Evolutionary conservation across 805 yeast species (phyloP).

Genomic region (Starmerella bombi): DNA sequence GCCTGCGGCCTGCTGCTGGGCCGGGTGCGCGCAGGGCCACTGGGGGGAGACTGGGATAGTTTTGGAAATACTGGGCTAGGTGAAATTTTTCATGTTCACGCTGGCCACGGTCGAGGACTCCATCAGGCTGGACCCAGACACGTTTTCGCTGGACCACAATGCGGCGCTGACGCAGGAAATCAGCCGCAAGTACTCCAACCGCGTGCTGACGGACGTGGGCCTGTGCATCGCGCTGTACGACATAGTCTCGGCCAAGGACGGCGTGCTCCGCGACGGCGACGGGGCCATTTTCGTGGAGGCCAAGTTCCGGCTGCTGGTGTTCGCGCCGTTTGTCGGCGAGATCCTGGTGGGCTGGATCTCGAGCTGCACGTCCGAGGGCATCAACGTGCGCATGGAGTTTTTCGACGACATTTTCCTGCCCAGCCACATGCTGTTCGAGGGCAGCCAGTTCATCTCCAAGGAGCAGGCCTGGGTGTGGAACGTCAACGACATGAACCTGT

Average conservation of each 20-base stretch:
- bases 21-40: too few relatives aligned
- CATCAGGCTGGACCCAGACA: conserved; percentile 76
- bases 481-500: conserved; percentile 56
- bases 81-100: conserved; percentile 90
- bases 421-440: conserved; percentile 64
- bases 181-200: conserved; percentile 73
- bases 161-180: conserved; percentile 68
- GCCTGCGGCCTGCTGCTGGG: too few relatives aligned
- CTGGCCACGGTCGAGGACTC: conserved; percentile 70
- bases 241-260: conserved; percentile 67
- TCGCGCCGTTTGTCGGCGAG: conserved; percentile 93
- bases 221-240: conserved; percentile 79
- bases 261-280: conserved; percentile 84
- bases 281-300: conserved; percentile 71
- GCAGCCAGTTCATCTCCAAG: conserved; percentile 45
- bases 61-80: too few relatives aligned
- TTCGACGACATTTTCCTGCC: conserved; percentile 91
- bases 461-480: conserved; percentile 98
- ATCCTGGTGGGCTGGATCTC: conserved; percentile 85
- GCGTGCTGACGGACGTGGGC: conserved; percentile 72
- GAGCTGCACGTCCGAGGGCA: conserved; percentile 76
- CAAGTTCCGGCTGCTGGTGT: conserved; percentile 60
- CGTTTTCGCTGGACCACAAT: conserved; percentile 58
- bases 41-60: too few relatives aligned
- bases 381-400: conserved; percentile 69